phyloP scores from a whole-genome alignment of 352 stramenopile species.

The Phytophthora macrochlamydospora region DNA sequence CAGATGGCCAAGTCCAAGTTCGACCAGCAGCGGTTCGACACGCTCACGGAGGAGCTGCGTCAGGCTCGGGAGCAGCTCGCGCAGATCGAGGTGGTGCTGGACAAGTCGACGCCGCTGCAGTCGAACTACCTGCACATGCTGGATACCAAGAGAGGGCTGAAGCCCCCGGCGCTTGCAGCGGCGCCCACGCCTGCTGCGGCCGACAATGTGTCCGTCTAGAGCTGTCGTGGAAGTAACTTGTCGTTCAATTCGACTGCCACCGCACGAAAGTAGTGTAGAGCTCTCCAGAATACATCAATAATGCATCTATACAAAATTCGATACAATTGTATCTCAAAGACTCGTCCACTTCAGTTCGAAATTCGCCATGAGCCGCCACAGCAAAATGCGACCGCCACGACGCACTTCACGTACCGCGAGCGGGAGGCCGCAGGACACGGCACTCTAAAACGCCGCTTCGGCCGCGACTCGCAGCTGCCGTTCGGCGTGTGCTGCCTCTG shows the following conservation, averaged over 20 bases:
- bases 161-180: constrained; percentile 27
- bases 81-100: constrained; percentile 63
- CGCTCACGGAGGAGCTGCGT: constrained; percentile 44
- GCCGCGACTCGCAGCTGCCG: constrained; percentile 75
- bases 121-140: constrained; percentile 75
- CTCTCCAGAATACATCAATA: constrained; percentile 25
- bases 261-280: constrained; percentile 31
- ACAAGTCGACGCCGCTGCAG: constrained; percentile 67
- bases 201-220: constrained; percentile 16
- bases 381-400: constrained; percentile 88
- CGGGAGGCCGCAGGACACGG: constrained; percentile 74
- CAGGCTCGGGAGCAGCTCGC: constrained; percentile 46
- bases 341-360: neutral
- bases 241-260: constrained; percentile 14
- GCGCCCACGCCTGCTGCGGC: constrained; percentile 7
- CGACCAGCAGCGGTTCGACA: constrained; percentile 50
- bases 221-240: constrained; percentile 14
- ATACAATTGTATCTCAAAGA: neutral
- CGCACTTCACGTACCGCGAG: constrained; percentile 90
- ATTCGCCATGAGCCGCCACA: constrained; percentile 75
- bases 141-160: constrained; percentile 30
- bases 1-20: constrained; percentile 67
- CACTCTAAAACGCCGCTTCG: constrained; percentile 84
- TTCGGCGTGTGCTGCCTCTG: constrained; percentile 86
- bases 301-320: neutral